A percentile compares a stretch with the other conserved stretches of the same genome.
Conservation (phyloP, 352 stramenopile species). For the Heterotrichella gracilis region DNA sequence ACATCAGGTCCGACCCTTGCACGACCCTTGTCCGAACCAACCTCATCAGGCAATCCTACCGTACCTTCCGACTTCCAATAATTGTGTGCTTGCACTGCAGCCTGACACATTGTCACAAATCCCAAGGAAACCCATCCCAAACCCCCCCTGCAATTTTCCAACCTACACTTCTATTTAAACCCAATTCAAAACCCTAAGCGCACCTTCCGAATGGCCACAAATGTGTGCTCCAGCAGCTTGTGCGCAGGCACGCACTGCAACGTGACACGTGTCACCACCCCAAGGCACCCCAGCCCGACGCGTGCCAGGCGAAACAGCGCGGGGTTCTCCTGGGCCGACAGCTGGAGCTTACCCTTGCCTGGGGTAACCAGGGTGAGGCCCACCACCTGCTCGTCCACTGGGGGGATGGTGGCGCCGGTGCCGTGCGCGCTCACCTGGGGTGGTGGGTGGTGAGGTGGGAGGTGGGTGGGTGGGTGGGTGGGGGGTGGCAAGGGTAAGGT, state of each 20-base stretch:
- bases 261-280: constrained; percentile 71
- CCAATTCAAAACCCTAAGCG: too few species aligned
- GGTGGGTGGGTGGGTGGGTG: too few species aligned
- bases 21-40: too few species aligned
- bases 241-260: constrained; percentile 66
- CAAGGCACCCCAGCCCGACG: constrained; percentile 63
- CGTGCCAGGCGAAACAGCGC: constrained; percentile 55
- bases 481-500: too few species aligned
- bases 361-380: constrained; percentile 73
- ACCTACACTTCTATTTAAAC: too few species aligned
- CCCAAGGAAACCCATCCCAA: too few species aligned
- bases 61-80: not conserved
- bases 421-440: constrained; percentile 52
- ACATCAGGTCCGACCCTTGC: too few species aligned
- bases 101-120: too few species aligned
- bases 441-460: too few species aligned
- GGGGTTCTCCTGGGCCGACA: constrained; percentile 29
- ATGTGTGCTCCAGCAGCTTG: constrained; percentile 58
- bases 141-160: too few species aligned
- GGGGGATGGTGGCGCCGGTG: constrained; percentile 56
- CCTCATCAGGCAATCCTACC: too few species aligned
- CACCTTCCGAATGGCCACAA: constrained; percentile 48
- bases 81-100: too few species aligned
- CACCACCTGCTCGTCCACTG: constrained; percentile 81
- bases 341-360: constrained; percentile 42